Evolutionary conservation across 371 early-diverging fungal genomes (phyloP).

Genomic region (Vavraia culicis): DNA sequence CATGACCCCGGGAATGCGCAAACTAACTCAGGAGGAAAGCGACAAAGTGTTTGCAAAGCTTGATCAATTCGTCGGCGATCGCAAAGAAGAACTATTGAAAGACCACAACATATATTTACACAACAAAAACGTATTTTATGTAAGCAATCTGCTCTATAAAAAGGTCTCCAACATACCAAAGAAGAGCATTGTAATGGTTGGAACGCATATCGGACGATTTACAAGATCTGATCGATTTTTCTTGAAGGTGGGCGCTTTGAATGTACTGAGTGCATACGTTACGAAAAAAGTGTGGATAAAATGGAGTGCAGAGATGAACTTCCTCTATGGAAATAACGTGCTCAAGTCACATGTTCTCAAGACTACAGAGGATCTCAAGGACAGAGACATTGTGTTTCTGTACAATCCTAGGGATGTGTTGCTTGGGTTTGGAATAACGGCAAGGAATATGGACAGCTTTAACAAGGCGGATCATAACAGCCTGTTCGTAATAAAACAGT

Average conservation of each 20-base stretch:
- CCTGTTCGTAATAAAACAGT: conserved; percentile 79
- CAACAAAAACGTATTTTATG: conserved; percentile 31
- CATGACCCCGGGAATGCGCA: too few relatives aligned
- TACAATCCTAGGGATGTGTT: conserved; percentile 74
- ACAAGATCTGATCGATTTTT: conserved; percentile 83
- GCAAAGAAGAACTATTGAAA: too few relatives aligned
- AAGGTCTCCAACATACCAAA: conserved; percentile 23
- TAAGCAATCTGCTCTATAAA: conserved; percentile 24
- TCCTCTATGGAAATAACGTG: conserved; percentile 90
- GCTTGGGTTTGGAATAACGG: conserved; percentile 87
- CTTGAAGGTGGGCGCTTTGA: conserved; percentile 72
- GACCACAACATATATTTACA: conserved; percentile 29
- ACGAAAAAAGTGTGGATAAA: conserved; percentile 89
- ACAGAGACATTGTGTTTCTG: conserved; percentile 82
- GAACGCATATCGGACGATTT: conserved; percentile 89
- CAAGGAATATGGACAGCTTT: conserved; percentile 64
- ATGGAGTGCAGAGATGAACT: conserved; percentile 92
- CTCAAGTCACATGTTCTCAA: conserved; percentile 83
- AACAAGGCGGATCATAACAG: conserved; percentile 73
- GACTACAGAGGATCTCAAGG: conserved; percentile 81
- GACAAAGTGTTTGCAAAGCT: too few relatives aligned
- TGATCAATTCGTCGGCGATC: too few relatives aligned
- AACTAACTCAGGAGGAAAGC: too few relatives aligned
- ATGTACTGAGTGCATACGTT: conserved; percentile 71
- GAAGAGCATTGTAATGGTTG: conserved; percentile 64